These are phyloP conservation scores for Cardiosporidium cionae DNA, from an alignment of 169 alveolate species.

Conservation along the genomic window DNA sequence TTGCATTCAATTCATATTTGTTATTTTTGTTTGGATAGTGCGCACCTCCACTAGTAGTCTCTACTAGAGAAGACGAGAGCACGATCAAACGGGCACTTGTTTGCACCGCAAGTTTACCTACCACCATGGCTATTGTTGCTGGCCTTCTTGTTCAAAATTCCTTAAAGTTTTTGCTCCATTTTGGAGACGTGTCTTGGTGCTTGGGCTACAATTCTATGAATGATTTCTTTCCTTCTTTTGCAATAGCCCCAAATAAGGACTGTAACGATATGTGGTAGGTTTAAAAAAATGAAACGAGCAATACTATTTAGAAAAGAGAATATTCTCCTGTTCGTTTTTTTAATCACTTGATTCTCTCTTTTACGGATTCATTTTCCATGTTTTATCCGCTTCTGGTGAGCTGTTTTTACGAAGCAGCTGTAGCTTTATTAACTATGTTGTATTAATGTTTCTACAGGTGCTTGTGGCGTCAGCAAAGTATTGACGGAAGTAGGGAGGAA, in stretches of 20 bases:
- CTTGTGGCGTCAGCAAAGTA: no score
- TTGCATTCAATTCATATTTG: not conserved
- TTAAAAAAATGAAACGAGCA: conserved; percentile 54
- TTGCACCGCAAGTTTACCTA: conserved; percentile 90
- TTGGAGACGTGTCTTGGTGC: conserved; percentile 78
- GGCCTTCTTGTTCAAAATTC: conserved; percentile 87
- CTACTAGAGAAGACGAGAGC: conserved; percentile 79
- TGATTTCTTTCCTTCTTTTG: conserved; percentile 78
- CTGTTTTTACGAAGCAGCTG: no score
- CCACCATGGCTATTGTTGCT: conserved; percentile 92
- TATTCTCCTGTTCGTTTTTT: no score
- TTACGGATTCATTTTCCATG: no score
- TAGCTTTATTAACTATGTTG: no score
- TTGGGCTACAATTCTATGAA: conserved; percentile 80
- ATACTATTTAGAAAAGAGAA: no score
- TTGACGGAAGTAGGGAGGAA: no score
- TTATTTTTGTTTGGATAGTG: conserved; percentile 41
- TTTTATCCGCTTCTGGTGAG: no score
- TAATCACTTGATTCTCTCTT: no score
- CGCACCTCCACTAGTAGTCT: conserved; percentile 86
- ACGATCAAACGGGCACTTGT: conserved; percentile 84
- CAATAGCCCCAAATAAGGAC: conserved; percentile 76
- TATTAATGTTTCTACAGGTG: no score
- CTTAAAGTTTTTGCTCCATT: conserved; percentile 76
- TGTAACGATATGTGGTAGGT: conserved; percentile 75